These are phyloP conservation scores for Myxozyma geophila DNA, from an alignment of 805 yeast species.

Conservation along the genomic window DNA sequence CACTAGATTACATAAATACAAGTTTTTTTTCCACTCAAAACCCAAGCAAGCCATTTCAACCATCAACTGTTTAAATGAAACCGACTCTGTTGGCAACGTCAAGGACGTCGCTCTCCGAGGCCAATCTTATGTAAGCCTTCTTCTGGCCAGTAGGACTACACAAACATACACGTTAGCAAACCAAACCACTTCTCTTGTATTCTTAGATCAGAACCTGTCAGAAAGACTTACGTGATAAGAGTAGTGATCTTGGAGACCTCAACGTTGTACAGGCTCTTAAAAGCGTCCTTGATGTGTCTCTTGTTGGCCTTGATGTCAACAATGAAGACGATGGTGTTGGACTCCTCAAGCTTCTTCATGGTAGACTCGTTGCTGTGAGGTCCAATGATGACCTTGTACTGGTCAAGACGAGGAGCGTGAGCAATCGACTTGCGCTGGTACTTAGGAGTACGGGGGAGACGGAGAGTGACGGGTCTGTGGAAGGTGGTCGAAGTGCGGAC, in stretches of 20 bases:
- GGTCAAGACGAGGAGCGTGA: constrained; percentile 95
- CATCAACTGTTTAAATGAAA: constrained; percentile 39
- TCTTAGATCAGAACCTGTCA: not conserved
- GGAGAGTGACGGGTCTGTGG: constrained; percentile 97
- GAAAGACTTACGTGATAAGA: constrained; percentile 54
- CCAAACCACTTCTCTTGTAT: not conserved
- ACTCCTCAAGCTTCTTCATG: constrained; percentile 98
- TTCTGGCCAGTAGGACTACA: constrained; percentile 98
- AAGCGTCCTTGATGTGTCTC: constrained; percentile 97
- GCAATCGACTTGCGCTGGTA: constrained; percentile 96
- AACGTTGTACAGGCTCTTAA: constrained; percentile 96
- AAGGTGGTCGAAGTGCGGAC: constrained; percentile 94
- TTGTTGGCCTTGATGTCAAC: constrained; percentile 97
- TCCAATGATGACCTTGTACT: constrained; percentile 89
- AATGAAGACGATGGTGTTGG: constrained; percentile 98
- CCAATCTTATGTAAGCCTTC: constrained; percentile 99
- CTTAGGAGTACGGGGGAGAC: constrained; percentile 91
- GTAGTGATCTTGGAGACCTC: constrained; percentile 95
- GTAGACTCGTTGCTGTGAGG: constrained; percentile 99
- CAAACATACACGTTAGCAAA: constrained; percentile 9
- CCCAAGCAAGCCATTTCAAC: constrained; percentile 1
- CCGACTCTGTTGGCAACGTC: constrained; percentile 99
- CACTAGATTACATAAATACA: constrained; percentile 23
- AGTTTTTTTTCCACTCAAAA: constrained; percentile 3
- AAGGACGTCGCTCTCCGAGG: constrained; percentile 99